These are phyloP conservation scores for Grammothele lineata DNA, from an alignment of 768 basidiomycete genomes.

Conservation along the genomic window DNA sequence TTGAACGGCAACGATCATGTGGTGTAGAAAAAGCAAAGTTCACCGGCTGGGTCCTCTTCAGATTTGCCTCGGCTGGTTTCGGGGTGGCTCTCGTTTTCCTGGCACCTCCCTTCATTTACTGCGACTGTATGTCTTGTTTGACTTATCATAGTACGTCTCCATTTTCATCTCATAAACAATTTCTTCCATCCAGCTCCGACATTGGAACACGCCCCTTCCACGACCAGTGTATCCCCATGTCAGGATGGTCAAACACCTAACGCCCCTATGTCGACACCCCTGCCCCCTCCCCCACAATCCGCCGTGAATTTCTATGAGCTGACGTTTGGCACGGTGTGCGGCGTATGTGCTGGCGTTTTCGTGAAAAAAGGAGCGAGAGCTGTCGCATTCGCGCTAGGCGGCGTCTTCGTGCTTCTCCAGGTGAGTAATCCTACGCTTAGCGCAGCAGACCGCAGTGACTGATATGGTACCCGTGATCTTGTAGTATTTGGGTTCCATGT, in stretches of 20 bases:
- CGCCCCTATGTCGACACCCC: conserved; percentile 8
- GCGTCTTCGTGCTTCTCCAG: conserved; percentile 87
- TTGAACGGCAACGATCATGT: too few relatives aligned
- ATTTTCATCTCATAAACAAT: too few relatives aligned
- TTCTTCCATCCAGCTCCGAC: not conserved
- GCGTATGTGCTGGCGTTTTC: conserved; percentile 89
- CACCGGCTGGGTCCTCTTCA: too few relatives aligned
- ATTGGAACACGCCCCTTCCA: too few relatives aligned
- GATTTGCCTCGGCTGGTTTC: conserved; percentile 25
- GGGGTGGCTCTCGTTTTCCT: conserved; percentile 43
- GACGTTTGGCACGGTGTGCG: conserved; percentile 83
- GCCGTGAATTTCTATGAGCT: conserved; percentile 78
- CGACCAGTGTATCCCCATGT: too few relatives aligned
- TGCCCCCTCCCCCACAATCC: conserved; percentile 62
- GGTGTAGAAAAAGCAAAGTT: too few relatives aligned
- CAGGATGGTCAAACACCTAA: conserved; percentile 7
- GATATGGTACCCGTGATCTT: not conserved
- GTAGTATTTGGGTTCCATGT: conserved; percentile 76
- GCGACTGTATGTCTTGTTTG: conserved; percentile 45
- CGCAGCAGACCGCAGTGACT: not conserved
- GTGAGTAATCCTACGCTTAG: conserved; percentile 35
- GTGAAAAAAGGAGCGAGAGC: conserved; percentile 91
- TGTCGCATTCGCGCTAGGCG: conserved; percentile 83
- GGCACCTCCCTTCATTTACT: conserved; percentile 36
- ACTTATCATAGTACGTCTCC: too few relatives aligned